A percentile compares a stretch with the other conserved stretches of the same genome.
Evolutionary conservation across 2,329 filamentous ascomycete species (phyloP).

Genomic region (Fusarium camptoceras): DNA sequence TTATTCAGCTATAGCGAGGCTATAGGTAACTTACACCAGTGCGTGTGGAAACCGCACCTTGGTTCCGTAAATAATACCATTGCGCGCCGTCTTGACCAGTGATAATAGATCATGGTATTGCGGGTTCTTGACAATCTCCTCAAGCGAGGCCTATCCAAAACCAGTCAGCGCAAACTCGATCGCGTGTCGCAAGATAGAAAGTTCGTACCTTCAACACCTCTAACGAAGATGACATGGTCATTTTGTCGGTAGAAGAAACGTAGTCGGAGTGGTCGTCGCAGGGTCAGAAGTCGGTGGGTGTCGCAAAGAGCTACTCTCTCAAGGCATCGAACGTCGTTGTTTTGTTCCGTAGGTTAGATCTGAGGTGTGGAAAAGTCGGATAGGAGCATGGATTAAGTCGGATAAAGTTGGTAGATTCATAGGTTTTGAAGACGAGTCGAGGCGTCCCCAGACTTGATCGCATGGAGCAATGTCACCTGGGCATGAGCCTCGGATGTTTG

Average conservation of each 20-base stretch:
- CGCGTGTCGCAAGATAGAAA: background rate
- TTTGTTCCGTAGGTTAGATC: conserved; percentile 10
- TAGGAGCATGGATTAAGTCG: conserved; percentile 8
- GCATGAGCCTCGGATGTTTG: conserved; percentile 40
- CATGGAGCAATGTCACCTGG: conserved; percentile 35
- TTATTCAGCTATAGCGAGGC: background rate
- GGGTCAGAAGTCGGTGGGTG: conserved; percentile 15
- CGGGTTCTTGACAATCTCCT: conserved; percentile 83
- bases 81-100: conserved; percentile 91
- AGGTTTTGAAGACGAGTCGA: conserved; percentile 17
- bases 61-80: conserved; percentile 95
- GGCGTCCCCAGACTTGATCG: conserved; percentile 5
- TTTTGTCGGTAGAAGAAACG: conserved; percentile 39
- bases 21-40: conserved; percentile 70
- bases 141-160: conserved; percentile 69
- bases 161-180: conserved; percentile 21
- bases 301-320: conserved; percentile 9
- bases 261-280: conserved; percentile 24
- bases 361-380: conserved; percentile 16
- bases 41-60: conserved; percentile 99
- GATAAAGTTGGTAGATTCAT: conserved; percentile 28
- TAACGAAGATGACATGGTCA: conserved; percentile 46
- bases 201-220: conserved; percentile 47
- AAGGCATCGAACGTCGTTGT: conserved; percentile 34
- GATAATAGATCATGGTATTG: conserved; percentile 86